phyloP scores from a whole-genome alignment of 2,329 filamentous ascomycete species.

The Xenoacremonium recifei region DNA sequence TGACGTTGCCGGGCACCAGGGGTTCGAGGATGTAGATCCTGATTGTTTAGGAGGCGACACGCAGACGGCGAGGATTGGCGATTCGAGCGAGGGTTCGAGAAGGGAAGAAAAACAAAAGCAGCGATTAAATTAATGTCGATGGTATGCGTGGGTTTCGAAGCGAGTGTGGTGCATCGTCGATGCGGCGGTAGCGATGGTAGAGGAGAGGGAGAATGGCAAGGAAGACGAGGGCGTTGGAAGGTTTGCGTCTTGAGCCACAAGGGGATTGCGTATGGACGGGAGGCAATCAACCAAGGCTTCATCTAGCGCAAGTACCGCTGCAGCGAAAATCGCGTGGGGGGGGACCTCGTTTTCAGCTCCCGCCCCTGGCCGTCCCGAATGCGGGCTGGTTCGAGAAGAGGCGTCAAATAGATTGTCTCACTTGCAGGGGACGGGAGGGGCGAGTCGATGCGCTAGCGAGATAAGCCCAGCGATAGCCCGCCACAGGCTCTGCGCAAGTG shows the following conservation, averaged over 20 bases:
- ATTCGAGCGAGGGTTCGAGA: conserved; percentile 4
- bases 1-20: conserved; percentile 14
- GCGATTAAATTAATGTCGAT: conserved; percentile 3
- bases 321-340: no score
- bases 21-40: conserved; percentile 6
- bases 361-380: no score
- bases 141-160: conserved; percentile 11
- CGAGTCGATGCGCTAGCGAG: no score
- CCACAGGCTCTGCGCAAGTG: no score
- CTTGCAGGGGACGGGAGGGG: no score
- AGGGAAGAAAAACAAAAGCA: conserved; percentile 4
- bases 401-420: conserved; percentile 17
- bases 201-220: conserved; percentile 3
- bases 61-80: conserved; percentile 3
- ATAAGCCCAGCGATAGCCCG: no score
- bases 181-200: neutral
- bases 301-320: conserved; percentile 8
- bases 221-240: neutral
- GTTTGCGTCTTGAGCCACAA: conserved; percentile 4
- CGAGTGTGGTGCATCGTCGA: conserved; percentile 19
- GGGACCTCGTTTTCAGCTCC: no score
- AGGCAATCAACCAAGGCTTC: conserved; percentile 7
- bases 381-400: conserved; percentile 6
- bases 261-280: conserved; percentile 1
- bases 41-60: conserved; percentile 7